Conservation (phyloP, 208 protist genomes). For the Angomonas desouzai region DNA sequence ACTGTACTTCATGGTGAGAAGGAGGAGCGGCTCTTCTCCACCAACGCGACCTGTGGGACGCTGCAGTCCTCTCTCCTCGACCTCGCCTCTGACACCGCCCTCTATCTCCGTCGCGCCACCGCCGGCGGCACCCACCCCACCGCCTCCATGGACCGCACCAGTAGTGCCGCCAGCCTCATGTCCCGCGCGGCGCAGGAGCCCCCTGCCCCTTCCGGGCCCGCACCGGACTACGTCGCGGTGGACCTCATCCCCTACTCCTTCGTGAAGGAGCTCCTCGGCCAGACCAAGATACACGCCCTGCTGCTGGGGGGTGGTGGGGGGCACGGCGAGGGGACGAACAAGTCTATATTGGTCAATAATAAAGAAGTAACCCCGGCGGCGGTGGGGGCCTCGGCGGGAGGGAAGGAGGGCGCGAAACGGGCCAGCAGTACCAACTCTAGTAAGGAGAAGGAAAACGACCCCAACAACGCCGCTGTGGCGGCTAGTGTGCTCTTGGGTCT, state of each 20-base stretch:
- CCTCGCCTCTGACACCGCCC: neutral
- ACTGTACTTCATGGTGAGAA: constrained; percentile 10
- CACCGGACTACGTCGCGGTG: constrained; percentile 21
- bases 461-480: neutral
- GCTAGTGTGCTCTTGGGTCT: constrained; percentile 9
- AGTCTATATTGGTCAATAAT: neutral
- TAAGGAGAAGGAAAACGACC: neutral
- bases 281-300: constrained; percentile 10
- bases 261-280: constrained; percentile 31
- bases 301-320: neutral
- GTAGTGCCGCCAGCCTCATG: neutral
- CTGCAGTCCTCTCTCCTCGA: constrained; percentile 7
- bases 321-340: neutral
- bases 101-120: neutral
- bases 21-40: constrained; percentile 10
- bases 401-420: neutral
- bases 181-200: neutral
- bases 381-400: neutral
- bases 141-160: neutral
- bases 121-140: neutral
- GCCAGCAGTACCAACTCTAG: neutral
- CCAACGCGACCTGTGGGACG: constrained; percentile 7
- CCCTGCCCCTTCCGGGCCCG: neutral
- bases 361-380: neutral
- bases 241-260: constrained; percentile 35